These are phyloP conservation scores for Emydomyces testavorans DNA, from an alignment of 2,329 filamentous ascomycete species.

Conservation along the genomic window DNA sequence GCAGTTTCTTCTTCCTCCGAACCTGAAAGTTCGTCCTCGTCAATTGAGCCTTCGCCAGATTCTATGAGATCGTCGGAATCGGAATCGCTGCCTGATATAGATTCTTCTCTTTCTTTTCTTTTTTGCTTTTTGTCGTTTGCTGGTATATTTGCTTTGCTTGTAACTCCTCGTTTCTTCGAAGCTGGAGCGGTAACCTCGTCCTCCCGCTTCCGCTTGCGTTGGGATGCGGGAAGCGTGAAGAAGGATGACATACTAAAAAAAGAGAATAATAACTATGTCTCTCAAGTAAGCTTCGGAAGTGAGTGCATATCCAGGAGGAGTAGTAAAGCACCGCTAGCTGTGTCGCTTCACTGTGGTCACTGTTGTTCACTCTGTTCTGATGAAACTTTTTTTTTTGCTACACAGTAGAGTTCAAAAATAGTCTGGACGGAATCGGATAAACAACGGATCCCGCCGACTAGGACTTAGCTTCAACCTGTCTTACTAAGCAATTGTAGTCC, in stretches of 20 bases:
- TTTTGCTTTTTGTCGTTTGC: slow-evolving; percentile 29
- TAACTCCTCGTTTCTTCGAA: slow-evolving; percentile 37
- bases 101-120: slow-evolving; percentile 50
- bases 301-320: background rate
- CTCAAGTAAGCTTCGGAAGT: background rate
- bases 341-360: no score
- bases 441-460: background rate
- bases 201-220: slow-evolving; percentile 80
- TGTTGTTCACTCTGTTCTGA: background rate
- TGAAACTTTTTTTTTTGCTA: slow-evolving; percentile 13
- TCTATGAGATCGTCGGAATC: slow-evolving; percentile 51
- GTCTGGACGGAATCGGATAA: background rate
- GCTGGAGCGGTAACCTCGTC: slow-evolving; percentile 33
- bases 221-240: slow-evolving; percentile 76
- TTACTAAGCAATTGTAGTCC: slow-evolving; percentile 5
- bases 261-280: background rate
- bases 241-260: slow-evolving; percentile 74
- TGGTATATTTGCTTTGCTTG: slow-evolving; percentile 25
- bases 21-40: slow-evolving; percentile 41
- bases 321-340: background rate
- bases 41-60: slow-evolving; percentile 36
- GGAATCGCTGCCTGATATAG: slow-evolving; percentile 74
- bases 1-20: slow-evolving; percentile 74
- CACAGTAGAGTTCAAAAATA: no score
- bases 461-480: background rate